Conservation (phyloP, 2,329 filamentous ascomycete species). For the Domatiomyces globalis region DNA sequence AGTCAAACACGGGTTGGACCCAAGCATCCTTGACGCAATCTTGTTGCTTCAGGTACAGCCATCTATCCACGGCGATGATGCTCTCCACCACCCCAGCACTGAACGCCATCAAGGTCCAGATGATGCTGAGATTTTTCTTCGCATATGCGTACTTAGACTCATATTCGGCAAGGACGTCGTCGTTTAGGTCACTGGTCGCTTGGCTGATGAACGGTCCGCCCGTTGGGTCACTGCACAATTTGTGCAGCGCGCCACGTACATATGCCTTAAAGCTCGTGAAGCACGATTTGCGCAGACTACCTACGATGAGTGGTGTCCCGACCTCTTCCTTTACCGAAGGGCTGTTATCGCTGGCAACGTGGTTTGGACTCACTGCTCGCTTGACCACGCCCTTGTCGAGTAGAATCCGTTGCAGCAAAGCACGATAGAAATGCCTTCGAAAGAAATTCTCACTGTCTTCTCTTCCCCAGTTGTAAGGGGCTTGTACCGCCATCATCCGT, state of each 20-base stretch:
- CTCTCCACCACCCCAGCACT: conserved; percentile 81
- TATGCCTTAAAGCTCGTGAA: conserved; percentile 65
- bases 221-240: conserved; percentile 50
- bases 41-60: conserved; percentile 73
- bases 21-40: conserved; percentile 60
- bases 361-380: conserved; percentile 30
- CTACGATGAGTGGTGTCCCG: conserved; percentile 72
- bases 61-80: conserved; percentile 78
- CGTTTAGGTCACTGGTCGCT: conserved; percentile 54
- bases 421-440: conserved; percentile 81
- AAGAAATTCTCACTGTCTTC: conserved; percentile 78
- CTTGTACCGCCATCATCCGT: conserved; percentile 95
- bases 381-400: conserved; percentile 67
- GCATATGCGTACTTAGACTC: conserved; percentile 48
- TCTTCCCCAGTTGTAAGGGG: conserved; percentile 78
- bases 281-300: conserved; percentile 64
- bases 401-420: conserved; percentile 81
- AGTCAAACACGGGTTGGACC: conserved; percentile 92
- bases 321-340: conserved; percentile 19
- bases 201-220: conserved; percentile 48
- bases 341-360: conserved; percentile 16
- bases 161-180: conserved; percentile 62
- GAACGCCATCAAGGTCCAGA: conserved; percentile 95
- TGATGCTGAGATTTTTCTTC: conserved; percentile 68
- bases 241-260: conserved; percentile 63